These are phyloP conservation scores for Tetracentron sinense DNA, from an alignment of 164 flowering plant genomes.

Conservation along the genomic window DNA sequence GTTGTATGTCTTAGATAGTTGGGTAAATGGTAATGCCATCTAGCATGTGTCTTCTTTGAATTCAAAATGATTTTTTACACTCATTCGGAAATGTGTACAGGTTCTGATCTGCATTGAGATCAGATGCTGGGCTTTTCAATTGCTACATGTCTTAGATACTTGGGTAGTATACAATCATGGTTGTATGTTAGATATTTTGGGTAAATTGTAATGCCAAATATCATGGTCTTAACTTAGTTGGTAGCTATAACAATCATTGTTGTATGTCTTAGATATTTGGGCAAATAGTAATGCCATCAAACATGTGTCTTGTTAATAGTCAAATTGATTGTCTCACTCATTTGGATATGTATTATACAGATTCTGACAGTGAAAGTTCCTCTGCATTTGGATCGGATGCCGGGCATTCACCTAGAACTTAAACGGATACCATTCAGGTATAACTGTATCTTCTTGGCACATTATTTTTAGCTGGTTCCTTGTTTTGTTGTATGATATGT, in stretches of 20 bases:
- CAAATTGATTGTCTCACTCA: background rate
- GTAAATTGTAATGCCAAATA: too few species aligned
- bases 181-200: too few species aligned
- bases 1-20: background rate
- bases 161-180: too few species aligned
- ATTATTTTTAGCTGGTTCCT: too few species aligned
- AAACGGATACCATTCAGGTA: constrained; percentile 29
- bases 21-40: background rate
- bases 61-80: background rate
- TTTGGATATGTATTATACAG: constrained; percentile 27
- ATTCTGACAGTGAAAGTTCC: constrained; percentile 77
- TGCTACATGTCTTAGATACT: too few species aligned
- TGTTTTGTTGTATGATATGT: background rate
- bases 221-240: background rate
- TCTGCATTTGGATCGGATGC: constrained; percentile 61
- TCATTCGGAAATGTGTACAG: constrained; percentile 27
- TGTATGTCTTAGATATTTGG: background rate
- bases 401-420: constrained; percentile 39
- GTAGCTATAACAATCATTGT: background rate
- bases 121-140: constrained; percentile 52
- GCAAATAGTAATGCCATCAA: background rate
- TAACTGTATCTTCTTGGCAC: background rate
- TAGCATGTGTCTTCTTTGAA: background rate
- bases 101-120: constrained; percentile 65
- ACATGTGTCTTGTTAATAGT: background rate